phyloP scores from a whole-genome alignment of 192 early-diverging fungal species.

The Martensiomyces pterosporus region DNA sequence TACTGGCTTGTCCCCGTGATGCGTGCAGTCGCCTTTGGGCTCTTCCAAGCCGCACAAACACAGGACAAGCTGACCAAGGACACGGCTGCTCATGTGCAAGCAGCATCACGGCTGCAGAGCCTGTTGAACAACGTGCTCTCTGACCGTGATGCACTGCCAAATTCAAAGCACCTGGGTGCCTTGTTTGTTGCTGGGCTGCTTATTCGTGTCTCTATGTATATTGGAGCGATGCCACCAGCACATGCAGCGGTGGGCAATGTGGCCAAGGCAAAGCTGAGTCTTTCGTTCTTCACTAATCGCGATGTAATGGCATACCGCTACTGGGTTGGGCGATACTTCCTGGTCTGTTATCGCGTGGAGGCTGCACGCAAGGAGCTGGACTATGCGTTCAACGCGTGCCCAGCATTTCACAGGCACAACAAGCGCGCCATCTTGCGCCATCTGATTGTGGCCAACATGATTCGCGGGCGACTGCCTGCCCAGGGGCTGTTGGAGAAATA shows the following conservation, averaged over 20 bases:
- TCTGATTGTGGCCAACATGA: constrained; percentile 41
- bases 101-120: constrained; percentile 32
- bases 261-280: constrained; percentile 10
- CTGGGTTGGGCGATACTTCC: constrained; percentile 45
- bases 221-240: constrained; percentile 33
- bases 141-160: constrained; percentile 21
- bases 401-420: constrained; percentile 36
- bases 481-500: constrained; percentile 24
- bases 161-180: constrained; percentile 21
- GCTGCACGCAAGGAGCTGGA: constrained; percentile 30
- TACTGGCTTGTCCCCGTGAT: constrained; percentile 34
- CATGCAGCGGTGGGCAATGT: constrained; percentile 12
- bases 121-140: constrained; percentile 29
- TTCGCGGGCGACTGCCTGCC: constrained; percentile 30
- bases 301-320: constrained; percentile 36
- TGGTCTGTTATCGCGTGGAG: constrained; percentile 42
- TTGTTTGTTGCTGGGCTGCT: constrained; percentile 35
- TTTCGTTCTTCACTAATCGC: constrained; percentile 15
- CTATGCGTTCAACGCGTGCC: constrained; percentile 33
- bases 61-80: constrained; percentile 9
- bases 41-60: constrained; percentile 28
- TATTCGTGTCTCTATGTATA: constrained; percentile 36
- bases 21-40: constrained; percentile 22
- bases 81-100: constrained; percentile 21
- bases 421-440: constrained; percentile 41